Evolutionary conservation across 805 yeast species (phyloP).

Genomic region (Lachancea waltii): DNA sequence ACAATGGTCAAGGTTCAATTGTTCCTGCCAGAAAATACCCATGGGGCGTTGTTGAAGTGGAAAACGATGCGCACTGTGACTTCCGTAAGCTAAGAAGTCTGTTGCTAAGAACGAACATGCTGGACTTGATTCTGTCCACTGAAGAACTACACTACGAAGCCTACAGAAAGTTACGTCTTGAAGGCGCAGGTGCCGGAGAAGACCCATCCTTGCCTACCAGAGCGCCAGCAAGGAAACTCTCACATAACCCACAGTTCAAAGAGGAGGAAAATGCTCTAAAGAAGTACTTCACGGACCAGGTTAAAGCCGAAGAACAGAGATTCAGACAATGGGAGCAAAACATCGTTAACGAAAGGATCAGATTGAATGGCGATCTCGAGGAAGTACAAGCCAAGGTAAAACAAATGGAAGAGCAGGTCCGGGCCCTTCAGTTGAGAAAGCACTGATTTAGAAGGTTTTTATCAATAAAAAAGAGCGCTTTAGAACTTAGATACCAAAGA

Average conservation of each 20-base stretch:
- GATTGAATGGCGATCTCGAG: constrained; percentile 89
- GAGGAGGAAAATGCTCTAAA: constrained; percentile 94
- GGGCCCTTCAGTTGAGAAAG: constrained; percentile 49
- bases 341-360: constrained; percentile 88
- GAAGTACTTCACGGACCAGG: constrained; percentile 93
- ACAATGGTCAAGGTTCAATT: constrained; percentile 52
- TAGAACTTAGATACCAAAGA: too few species aligned
- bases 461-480: too few species aligned
- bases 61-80: constrained; percentile 80
- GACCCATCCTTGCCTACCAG: constrained; percentile 28
- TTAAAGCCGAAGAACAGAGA: constrained; percentile 92
- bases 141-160: constrained; percentile 77
- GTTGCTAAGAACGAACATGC: constrained; percentile 73
- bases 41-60: constrained; percentile 87
- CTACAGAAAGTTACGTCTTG: constrained; percentile 68
- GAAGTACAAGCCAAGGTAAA: constrained; percentile 75
- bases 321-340: constrained; percentile 98
- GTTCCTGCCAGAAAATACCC: constrained; percentile 81
- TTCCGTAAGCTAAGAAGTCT: constrained; percentile 74
- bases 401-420: constrained; percentile 68
- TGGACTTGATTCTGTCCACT: constrained; percentile 74
- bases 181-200: constrained; percentile 31
- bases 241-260: constrained; percentile 84
- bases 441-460: too few species aligned
- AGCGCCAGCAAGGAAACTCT: constrained; percentile 44